Base-by-base conservation (phyloP, 2,329 filamentous ascomycete species). In the Clonostachys chloroleuca region DNA sequence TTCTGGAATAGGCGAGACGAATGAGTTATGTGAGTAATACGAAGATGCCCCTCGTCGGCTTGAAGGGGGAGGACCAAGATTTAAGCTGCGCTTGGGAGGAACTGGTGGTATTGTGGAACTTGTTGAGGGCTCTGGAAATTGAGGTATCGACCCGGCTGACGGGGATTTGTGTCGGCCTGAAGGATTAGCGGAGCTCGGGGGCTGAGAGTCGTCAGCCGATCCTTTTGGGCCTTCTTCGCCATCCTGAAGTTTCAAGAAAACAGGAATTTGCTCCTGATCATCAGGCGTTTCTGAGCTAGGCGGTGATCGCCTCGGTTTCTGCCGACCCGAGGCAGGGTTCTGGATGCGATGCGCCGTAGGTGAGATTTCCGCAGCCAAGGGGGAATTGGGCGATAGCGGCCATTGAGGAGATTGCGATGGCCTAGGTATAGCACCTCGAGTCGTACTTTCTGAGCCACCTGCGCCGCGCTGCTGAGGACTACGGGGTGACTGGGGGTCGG, bases 1-100 rank as follows among this genome's bases (percentile, higher is more conserved):
- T 62, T 91, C 87, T 1, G 83, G 84, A 46, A 92, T 91, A 1
- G 87, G 86, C 1, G 87, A 87, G 24, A 91, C 85, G 50, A 77
- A 85, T 0, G 85, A 87, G 12, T 73, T 67, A 52, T 75, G 79
- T 4, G 84, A 86, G 56, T 86, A 84, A 50, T 83, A 84, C 1
- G 81, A 83, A 0, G 81, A 84, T 30, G 74, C 75, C 2, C 81
- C 81, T 54, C 81, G 70, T 55, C 82, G 73, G 5, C 80, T 72
- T 12, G 76, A 80, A 4, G 81, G 81, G 1, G 82, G 82, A 16
- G 81, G 81, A 4, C 81, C 81, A 12, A 84, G 60, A 44, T 69
- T 77, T 13, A 75, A 69, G 51, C 76, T 81, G 54, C 74, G 71
- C 40, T 49, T 57, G 35, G 56, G 57, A 34, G 35, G 54, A 35